Evolutionary conservation across 495 filamentous ascomycete genomes (phyloP).

Genomic region (Aspergillus egyptiacus): DNA sequence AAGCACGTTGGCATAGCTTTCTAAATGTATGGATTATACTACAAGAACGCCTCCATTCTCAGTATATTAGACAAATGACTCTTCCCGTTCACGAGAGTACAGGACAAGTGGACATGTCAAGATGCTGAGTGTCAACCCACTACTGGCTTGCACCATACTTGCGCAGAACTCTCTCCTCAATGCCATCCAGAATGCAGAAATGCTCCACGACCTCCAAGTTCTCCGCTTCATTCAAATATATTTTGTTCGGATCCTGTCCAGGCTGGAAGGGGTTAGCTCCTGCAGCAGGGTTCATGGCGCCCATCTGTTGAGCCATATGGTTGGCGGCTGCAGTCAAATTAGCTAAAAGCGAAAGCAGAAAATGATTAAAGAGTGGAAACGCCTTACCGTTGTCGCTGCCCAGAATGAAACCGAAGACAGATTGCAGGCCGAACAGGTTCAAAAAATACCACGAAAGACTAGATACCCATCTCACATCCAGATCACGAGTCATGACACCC

Average conservation of each 20-base stretch:
- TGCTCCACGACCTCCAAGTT: conserved; percentile 94
- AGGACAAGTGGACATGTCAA: background rate
- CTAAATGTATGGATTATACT: too few relatives aligned
- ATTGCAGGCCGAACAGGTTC: conserved; percentile 91
- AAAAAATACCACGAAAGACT: conserved; percentile 98
- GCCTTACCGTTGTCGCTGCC: conserved; percentile 87
- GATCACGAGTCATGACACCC: conserved; percentile 87
- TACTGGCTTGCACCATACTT: conserved; percentile 24
- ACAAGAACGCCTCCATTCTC: too few relatives aligned
- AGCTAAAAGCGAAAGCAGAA: conserved; percentile 12
- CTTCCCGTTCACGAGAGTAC: background rate
- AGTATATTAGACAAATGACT: background rate
- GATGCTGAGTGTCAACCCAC: background rate
- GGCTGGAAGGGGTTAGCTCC: conserved; percentile 77
- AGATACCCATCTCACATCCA: conserved; percentile 97
- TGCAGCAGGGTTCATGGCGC: conserved; percentile 64
- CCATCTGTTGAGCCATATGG: conserved; percentile 94
- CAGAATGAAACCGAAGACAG: conserved; percentile 95
- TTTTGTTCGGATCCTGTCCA: conserved; percentile 90
- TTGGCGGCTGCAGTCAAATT: conserved; percentile 61
- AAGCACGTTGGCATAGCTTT: too few relatives aligned
- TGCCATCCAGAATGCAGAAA: conserved; percentile 77
- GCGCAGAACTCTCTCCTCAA: conserved; percentile 74
- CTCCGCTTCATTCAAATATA: conserved; percentile 85
- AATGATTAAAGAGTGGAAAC: background rate